phyloP scores from a whole-genome alignment of 2,329 filamentous ascomycete genomes.

The Xylaria sp. region DNA sequence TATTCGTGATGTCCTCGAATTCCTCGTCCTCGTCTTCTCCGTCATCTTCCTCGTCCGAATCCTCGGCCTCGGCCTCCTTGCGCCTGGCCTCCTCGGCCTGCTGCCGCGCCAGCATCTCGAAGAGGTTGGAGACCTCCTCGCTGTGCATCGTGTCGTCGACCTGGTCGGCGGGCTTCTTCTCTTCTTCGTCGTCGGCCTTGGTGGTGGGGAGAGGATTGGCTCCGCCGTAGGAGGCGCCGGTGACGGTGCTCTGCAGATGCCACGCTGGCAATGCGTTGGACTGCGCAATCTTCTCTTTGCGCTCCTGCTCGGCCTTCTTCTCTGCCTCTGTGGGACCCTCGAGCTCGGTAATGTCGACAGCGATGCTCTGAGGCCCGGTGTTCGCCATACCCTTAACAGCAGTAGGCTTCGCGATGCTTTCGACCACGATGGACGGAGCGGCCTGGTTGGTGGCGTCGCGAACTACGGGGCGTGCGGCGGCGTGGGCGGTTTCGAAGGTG shows the following conservation, averaged over 20 bases:
- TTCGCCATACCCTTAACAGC: slow-evolving; percentile 76
- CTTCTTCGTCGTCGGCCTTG: slow-evolving; percentile 58
- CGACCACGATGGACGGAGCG: slow-evolving; percentile 67
- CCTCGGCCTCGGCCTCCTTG: slow-evolving; percentile 59
- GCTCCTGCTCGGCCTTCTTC: slow-evolving; percentile 70
- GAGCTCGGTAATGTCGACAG: slow-evolving; percentile 73
- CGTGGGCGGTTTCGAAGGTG: slow-evolving; percentile 75
- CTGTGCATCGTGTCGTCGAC: slow-evolving; percentile 61
- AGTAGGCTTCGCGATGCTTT: slow-evolving; percentile 65
- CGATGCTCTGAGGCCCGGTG: slow-evolving; percentile 74
- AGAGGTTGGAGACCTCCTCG: slow-evolving; percentile 72
- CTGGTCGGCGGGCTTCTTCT: slow-evolving; percentile 56
- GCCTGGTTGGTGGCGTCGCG: slow-evolving; percentile 75
- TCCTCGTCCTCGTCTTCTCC: slow-evolving; percentile 47
- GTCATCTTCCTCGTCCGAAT: slow-evolving; percentile 50
- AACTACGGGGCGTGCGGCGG: slow-evolving; percentile 70
- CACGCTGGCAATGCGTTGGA: slow-evolving; percentile 77
- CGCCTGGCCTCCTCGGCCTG: slow-evolving; percentile 60
- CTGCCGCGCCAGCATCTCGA: slow-evolving; percentile 72
- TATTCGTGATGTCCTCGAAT: slow-evolving; percentile 52
- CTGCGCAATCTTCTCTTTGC: slow-evolving; percentile 71
- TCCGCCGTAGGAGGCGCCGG: slow-evolving; percentile 66
- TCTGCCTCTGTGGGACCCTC: slow-evolving; percentile 74
- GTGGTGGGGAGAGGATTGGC: slow-evolving; percentile 48
- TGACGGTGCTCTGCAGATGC: slow-evolving; percentile 77